Evolutionary conservation across 148 eudicot genomes (phyloP).

Genomic region (Rhododendron williamsianum): DNA sequence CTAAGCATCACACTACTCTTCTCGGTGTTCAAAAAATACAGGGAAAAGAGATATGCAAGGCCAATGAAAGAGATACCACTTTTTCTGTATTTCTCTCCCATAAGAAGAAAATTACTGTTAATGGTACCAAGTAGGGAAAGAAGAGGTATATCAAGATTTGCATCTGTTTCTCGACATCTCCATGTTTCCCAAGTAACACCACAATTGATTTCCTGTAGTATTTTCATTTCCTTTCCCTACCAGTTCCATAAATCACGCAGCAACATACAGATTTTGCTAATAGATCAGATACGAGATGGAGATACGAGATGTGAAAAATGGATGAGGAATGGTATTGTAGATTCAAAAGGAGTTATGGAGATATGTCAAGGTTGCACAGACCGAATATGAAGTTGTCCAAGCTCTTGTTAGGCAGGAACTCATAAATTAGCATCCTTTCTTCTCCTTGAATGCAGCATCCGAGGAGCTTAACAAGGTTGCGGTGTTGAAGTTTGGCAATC

Average conservation of each 20-base stretch:
- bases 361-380: slow-evolving; percentile 6
- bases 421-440: slow-evolving; percentile 46
- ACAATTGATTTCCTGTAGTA: neutral
- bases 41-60: neutral
- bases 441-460: slow-evolving; percentile 41
- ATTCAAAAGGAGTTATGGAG: neutral
- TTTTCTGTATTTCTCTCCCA: neutral
- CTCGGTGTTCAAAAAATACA: neutral
- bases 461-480: slow-evolving; percentile 40
- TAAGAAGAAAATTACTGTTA: neutral
- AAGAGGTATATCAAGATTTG: neutral
- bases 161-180: neutral
- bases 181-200: neutral
- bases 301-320: neutral
- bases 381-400: slow-evolving; percentile 38
- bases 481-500: slow-evolving; percentile 49
- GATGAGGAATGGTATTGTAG: neutral
- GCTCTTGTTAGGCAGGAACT: slow-evolving; percentile 45
- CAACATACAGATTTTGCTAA: neutral
- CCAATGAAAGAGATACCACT: neutral
- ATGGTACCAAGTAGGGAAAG: neutral
- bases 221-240: neutral
- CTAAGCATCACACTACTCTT: neutral
- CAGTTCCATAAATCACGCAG: neutral
- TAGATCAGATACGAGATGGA: neutral